A percentile compares a stretch with the other conserved stretches of the same genome.
Evolutionary conservation across 2,329 filamentous ascomycete genomes (phyloP).

Genomic region (Ophiosphaerella korrae): DNA sequence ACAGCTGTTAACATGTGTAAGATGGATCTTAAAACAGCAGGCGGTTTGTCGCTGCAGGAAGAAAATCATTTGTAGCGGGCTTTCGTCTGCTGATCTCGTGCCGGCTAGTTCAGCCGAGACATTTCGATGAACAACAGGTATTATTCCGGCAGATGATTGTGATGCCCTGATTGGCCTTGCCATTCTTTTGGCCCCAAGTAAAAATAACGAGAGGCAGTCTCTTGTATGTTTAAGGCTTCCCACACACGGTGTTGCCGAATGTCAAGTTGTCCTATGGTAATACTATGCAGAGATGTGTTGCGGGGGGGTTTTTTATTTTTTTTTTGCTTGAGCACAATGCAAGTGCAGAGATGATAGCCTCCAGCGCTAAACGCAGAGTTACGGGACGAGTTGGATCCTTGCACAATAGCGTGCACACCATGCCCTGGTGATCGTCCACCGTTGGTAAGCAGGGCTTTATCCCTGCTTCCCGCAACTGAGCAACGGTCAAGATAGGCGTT

Average conservation of each 20-base stretch:
- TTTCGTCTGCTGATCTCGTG: slow-evolving; percentile 30
- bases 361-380: slow-evolving; percentile 21
- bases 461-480: slow-evolving; percentile 36
- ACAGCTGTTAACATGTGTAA: too few species aligned
- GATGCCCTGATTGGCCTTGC: slow-evolving; percentile 9
- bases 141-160: slow-evolving; percentile 21
- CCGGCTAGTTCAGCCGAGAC: slow-evolving; percentile 30
- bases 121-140: slow-evolving; percentile 22
- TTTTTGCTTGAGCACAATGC: background rate
- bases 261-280: too few species aligned
- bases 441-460: slow-evolving; percentile 32
- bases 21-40: too few species aligned
- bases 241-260: too few species aligned
- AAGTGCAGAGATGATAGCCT: slow-evolving; percentile 18
- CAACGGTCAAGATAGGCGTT: slow-evolving; percentile 21
- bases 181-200: background rate
- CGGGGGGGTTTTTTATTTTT: too few species aligned
- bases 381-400: slow-evolving; percentile 42
- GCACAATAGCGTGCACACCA: slow-evolving; percentile 35
- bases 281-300: too few species aligned
- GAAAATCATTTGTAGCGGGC: background rate
- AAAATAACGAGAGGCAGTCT: too few species aligned
- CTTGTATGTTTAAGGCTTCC: too few species aligned
- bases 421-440: slow-evolving; percentile 39
- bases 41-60: too few species aligned